phyloP scores from a whole-genome alignment of 495 filamentous ascomycete species.

The Aspergillus leporis region DNA sequence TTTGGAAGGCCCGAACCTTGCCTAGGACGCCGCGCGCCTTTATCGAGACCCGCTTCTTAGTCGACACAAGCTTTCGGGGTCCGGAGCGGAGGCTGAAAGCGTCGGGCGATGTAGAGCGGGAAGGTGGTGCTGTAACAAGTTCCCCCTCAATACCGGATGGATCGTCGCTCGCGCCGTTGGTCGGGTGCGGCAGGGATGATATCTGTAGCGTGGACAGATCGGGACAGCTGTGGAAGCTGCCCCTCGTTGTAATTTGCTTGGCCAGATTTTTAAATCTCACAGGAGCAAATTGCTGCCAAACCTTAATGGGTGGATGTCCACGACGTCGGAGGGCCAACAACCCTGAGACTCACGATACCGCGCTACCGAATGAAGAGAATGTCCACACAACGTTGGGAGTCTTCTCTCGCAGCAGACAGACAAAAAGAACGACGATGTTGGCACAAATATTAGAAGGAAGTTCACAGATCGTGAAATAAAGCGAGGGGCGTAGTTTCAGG shows the following conservation, averaged over 20 bases:
- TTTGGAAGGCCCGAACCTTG: slow-evolving; percentile 47
- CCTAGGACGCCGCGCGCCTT: slow-evolving; percentile 51
- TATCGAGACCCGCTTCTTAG: slow-evolving; percentile 37
- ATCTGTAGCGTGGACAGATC: slow-evolving; percentile 51
- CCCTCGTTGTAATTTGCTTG: slow-evolving; percentile 44
- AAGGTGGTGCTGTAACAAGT: slow-evolving; percentile 32
- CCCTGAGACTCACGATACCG: not conserved
- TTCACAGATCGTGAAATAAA: not conserved
- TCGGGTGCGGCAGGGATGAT: slow-evolving; percentile 32
- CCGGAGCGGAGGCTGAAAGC: slow-evolving; percentile 32
- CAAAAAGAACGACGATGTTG: not conserved
- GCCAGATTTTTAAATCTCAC: slow-evolving; percentile 46
- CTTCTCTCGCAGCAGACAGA: not conserved
- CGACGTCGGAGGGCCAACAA: not conserved
- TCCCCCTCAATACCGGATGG: slow-evolving; percentile 29
- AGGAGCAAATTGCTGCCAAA: slow-evolving; percentile 21
- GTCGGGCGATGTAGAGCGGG: slow-evolving; percentile 38
- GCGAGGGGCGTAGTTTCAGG: not conserved
- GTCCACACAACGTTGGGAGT: not conserved
- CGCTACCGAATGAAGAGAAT: not conserved
- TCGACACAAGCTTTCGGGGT: slow-evolving; percentile 33
- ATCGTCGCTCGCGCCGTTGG: slow-evolving; percentile 25
- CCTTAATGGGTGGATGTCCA: slow-evolving; percentile 1
- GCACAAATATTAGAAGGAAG: not conserved
- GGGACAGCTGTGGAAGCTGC: slow-evolving; percentile 54